These are phyloP conservation scores for Gracilaria domingensis DNA, from an alignment of 23 red algal species.

Conservation along the genomic window DNA sequence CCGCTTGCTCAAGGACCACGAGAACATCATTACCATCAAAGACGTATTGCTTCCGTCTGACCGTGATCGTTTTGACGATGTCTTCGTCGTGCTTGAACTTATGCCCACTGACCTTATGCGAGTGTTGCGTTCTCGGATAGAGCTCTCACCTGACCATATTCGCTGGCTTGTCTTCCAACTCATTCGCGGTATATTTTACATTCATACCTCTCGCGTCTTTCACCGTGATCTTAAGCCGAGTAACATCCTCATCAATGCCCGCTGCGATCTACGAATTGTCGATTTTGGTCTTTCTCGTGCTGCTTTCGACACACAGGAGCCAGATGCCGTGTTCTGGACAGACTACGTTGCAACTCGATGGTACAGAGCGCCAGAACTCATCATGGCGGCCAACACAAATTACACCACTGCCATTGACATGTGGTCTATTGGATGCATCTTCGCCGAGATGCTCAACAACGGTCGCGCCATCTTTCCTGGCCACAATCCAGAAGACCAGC, in stretches of 20 bases:
- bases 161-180: constrained; percentile 96
- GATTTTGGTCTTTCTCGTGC: constrained; percentile 99
- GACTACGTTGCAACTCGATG: constrained; percentile 99
- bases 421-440: constrained; percentile 98
- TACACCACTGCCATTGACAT: constrained; percentile 99
- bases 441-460: constrained; percentile 95
- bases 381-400: constrained; percentile 78
- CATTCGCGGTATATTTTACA: constrained; percentile 87
- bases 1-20: constrained; percentile 79
- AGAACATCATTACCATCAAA: constrained; percentile 89
- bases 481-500: constrained; percentile 80
- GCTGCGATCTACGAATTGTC: constrained; percentile 92
- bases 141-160: constrained; percentile 85
- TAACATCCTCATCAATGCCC: constrained; percentile 96
- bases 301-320: constrained; percentile 43
- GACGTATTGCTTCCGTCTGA: constrained; percentile 91
- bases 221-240: constrained; percentile 97
- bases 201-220: constrained; percentile 93
- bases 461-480: constrained; percentile 94
- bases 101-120: constrained; percentile 94
- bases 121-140: constrained; percentile 82
- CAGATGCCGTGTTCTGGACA: constrained; percentile 91
- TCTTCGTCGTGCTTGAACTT: constrained; percentile 98
- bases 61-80: constrained; percentile 91
- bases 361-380: constrained; percentile 98